Base-by-base conservation (phyloP, 176 grass and related monocot genomes). In the Carex myosuroides region DNA sequence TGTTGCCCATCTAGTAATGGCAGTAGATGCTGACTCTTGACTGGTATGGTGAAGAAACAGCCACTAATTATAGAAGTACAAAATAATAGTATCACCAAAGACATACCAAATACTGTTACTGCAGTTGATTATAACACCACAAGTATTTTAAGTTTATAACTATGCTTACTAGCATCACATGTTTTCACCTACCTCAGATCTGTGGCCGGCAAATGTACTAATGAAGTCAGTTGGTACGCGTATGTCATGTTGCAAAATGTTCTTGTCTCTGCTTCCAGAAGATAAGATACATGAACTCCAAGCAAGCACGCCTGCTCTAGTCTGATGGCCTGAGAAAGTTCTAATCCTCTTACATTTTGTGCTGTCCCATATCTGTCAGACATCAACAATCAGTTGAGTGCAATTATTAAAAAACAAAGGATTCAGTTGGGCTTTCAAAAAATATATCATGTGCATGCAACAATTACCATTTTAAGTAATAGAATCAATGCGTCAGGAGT, bases 211-310 rank as follows among this genome's bases (percentile, higher is more conserved):
- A 58, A 95, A 91, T 60, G 89, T 91, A 86, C 93, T 92, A 75
- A 95, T 90, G 82, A 92, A 95, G 39, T 99, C 90, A 66, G 33
- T 88, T 21, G 93, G 83, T 50, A 95, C 86, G 73, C 93, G 93
- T 79, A 99, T 90, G 35, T 95, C 96, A 13, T 95, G 96, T 66
- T 99, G 91, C 58, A 99, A 42, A 83, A 99, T 95, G 86, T 92
- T 93, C 83, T 95, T 99, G 79, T 99, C 96, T 71, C 96, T 92
- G 86, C 93, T 92, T 78, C 96, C 96, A 0, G 96, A 99, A 66
- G 96, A 99, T 85, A 99, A 89, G 75, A 99, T 95, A 44, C 91
- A 93, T 3, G 96, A 99, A 56, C 81, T 95, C 96, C 96, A 99
- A 0, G 96, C 88, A 59, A 95, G 62, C 8, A 94, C 93, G 24